Base-by-base conservation (phyloP, 257 asterid genomes). In the Mitragyna speciosa region DNA sequence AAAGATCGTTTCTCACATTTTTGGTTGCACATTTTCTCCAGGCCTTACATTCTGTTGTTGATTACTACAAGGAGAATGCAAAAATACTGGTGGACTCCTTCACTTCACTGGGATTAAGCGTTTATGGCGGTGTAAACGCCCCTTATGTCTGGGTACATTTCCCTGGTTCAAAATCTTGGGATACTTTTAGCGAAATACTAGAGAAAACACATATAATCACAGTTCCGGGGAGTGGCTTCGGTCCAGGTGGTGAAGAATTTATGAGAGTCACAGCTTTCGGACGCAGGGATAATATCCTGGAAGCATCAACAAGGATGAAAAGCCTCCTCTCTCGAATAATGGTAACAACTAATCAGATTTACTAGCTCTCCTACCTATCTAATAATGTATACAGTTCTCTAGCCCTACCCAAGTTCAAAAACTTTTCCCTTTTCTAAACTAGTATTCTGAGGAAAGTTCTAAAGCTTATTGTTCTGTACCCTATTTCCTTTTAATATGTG, bases 81-180 rank as follows among this genome's bases (percentile, higher is more conserved):
- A 88, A 85, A 78, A 90, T 94, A 70, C 84, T 94, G 75, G 82
- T 87, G 63, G 92, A 91, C 76, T 90, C 97, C 22, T 94, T 92
- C 67, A 76, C 89, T 54, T 88, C 97, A 15, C 83, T 90, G 24
- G 97, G 96, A 24, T 80, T 91, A 28, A 76, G 78, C 51, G 94
- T 91, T 12, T 90, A 91, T 59, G 97, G 98, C 10, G 98, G 98
- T 24, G 76, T 82, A 68, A 94, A 94, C 15, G 97, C 98, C 4
- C 98, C 98, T 11, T 94, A 91, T 75, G 94, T 90, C 36, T 94
- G 97, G 98, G 98, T 94, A 17, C 97, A 91, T 70, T 92, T 94
- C 79, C 97, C 97, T 5, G 97, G 97, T 70, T 89, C 89, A 68
- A 86, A 84, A 76, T 94, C 97, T 31, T 91, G 97, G 98, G 94